phyloP scores from a whole-genome alignment of 805 yeast genomes.

The Wickerhamiella qilinensis region DNA sequence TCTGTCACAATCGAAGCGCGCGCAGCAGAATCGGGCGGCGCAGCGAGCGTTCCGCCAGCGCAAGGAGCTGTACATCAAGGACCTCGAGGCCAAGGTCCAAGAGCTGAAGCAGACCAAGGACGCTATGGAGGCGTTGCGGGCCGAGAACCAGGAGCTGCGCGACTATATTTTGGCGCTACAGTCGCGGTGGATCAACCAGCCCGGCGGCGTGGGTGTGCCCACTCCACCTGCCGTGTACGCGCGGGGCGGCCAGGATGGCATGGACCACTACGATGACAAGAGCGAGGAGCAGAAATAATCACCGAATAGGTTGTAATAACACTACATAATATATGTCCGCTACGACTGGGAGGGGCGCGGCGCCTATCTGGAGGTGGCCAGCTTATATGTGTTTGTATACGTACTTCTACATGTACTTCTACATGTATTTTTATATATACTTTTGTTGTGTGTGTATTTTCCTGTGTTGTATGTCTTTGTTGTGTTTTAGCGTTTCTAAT shows the following conservation, averaged over 20 bases:
- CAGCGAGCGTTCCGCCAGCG: constrained; percentile 83
- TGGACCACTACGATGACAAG: constrained; percentile 16
- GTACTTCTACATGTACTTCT: too few species aligned
- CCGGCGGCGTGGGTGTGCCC: constrained; percentile 28
- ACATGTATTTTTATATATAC: too few species aligned
- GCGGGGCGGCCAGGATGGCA: constrained; percentile 14
- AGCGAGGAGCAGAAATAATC: constrained; percentile 13
- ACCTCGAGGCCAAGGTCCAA: constrained; percentile 54
- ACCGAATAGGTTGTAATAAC: neutral
- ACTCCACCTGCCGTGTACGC: constrained; percentile 26
- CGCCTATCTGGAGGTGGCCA: too few species aligned
- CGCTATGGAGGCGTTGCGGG: constrained; percentile 47
- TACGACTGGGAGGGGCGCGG: too few species aligned
- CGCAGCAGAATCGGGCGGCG: constrained; percentile 82
- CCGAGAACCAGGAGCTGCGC: constrained; percentile 55
- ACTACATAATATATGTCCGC: neutral
- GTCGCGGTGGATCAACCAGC: constrained; percentile 42
- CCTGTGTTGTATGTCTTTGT: too few species aligned
- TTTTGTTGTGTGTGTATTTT: too few species aligned
- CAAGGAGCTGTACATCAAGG: constrained; percentile 65
- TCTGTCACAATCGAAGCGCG: constrained; percentile 58
- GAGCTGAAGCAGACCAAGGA: constrained; percentile 47
- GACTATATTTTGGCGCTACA: constrained; percentile 59
- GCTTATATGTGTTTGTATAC: too few species aligned
- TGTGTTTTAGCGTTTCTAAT: too few species aligned